phyloP scores from a whole-genome alignment of 2,329 filamentous ascomycete genomes.

The Aspergillus ruber region DNA sequence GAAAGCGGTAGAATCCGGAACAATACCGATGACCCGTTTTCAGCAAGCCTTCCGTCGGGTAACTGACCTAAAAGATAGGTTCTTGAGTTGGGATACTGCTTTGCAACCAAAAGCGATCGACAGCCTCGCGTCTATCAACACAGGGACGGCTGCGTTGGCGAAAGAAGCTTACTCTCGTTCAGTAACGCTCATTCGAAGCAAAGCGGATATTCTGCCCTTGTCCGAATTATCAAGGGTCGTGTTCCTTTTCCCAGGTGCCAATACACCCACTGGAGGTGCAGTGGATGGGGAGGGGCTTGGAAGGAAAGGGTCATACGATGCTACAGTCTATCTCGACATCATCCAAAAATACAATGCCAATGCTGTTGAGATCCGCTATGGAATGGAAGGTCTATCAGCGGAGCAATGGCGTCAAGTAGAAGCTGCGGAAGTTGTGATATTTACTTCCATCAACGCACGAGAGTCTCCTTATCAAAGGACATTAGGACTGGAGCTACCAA shows the following conservation, averaged over 20 bases:
- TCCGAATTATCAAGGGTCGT: slow-evolving; percentile 22
- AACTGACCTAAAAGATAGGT: slow-evolving; percentile 30
- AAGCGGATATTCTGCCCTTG: slow-evolving; percentile 25
- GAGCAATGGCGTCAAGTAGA: slow-evolving; percentile 26
- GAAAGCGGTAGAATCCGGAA: slow-evolving; percentile 30
- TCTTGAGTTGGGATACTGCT: slow-evolving; percentile 26
- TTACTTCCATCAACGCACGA: slow-evolving; percentile 36
- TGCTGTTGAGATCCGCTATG: slow-evolving; percentile 29
- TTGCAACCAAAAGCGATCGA: slow-evolving; percentile 13
- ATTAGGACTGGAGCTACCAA: slow-evolving; percentile 28
- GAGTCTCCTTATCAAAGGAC: slow-evolving; percentile 31
- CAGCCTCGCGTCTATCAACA: slow-evolving; percentile 18
- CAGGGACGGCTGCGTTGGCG: slow-evolving; percentile 21
- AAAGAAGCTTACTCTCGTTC: slow-evolving; percentile 33
- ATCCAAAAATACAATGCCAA: slow-evolving; percentile 21
- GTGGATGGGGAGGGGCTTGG: slow-evolving; percentile 34
- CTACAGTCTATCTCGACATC: slow-evolving; percentile 26
- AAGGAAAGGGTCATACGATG: slow-evolving; percentile 25
- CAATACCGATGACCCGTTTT: slow-evolving; percentile 25
- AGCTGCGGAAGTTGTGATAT: slow-evolving; percentile 34
- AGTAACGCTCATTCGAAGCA: slow-evolving; percentile 35
- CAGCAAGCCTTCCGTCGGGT: slow-evolving; percentile 32
- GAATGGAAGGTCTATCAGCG: slow-evolving; percentile 21
- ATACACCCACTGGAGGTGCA: slow-evolving; percentile 29
- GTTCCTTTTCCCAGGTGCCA: slow-evolving; percentile 34